Conservation (phyloP, 805 yeast species). For the Candida tammaniensis region DNA sequence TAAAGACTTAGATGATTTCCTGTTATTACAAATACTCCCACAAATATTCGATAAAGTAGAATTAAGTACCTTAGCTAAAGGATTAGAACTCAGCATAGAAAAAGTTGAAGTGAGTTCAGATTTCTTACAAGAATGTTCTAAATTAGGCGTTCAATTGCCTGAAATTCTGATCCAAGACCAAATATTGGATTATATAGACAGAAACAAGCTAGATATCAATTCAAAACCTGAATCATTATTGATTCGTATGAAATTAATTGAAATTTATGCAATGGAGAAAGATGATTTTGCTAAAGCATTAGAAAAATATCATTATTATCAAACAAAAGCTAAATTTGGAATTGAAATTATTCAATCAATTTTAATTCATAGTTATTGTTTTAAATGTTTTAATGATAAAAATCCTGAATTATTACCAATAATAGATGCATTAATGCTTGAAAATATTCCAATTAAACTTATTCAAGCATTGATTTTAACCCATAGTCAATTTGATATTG, state of each 20-base stretch:
- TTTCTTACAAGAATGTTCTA: constrained; percentile 5
- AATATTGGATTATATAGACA: constrained; percentile 22
- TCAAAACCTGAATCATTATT: constrained; percentile 26
- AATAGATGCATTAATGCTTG: constrained; percentile 36
- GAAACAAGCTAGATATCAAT: constrained; percentile 21
- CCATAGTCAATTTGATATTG: constrained; percentile 35
- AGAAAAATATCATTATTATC: constrained; percentile 39
- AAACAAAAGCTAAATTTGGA: constrained; percentile 35
- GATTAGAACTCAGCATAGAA: constrained; percentile 7
- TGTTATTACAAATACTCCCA: constrained; percentile 18
- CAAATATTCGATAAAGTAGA: constrained; percentile 5
- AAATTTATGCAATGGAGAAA: constrained; percentile 29
- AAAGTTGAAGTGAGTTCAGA: constrained; percentile 1
- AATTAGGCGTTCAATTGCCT: constrained; percentile 2
- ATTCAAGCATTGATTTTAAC: constrained; percentile 43
- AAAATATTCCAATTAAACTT: constrained; percentile 26
- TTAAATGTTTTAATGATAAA: constrained; percentile 33
- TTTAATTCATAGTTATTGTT: constrained; percentile 38
- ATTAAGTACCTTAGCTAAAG: constrained; percentile 9
- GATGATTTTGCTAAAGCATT: constrained; percentile 28
- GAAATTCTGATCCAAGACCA: constrained; percentile 7
- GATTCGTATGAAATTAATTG: constrained; percentile 30
- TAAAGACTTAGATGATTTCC: constrained; percentile 13
- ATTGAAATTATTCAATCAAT: constrained; percentile 40
- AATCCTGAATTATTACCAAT: constrained; percentile 28